A percentile compares a stretch with the other conserved stretches of the same genome.
Evolutionary conservation across 805 yeast genomes (phyloP).

Genomic region (Brettanomyces nanus): DNA sequence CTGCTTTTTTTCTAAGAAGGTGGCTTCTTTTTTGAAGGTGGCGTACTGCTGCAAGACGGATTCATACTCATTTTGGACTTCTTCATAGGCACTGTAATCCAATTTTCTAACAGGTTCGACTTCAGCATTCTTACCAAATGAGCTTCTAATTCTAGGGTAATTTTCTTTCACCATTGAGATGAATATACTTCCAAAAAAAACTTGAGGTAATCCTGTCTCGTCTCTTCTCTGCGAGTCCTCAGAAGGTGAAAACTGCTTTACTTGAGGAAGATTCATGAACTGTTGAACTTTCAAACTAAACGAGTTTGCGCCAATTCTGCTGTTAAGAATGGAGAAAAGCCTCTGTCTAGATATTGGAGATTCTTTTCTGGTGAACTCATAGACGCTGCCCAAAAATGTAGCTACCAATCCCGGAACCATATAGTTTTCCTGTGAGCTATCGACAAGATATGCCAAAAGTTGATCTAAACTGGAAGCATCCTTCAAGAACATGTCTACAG

Average conservation of each 20-base stretch:
- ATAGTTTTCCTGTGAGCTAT: conserved; percentile 26
- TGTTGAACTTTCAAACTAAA: conserved; percentile 66
- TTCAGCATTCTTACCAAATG: conserved; percentile 67
- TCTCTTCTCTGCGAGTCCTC: conserved; percentile 49
- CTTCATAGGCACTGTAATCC: conserved; percentile 52
- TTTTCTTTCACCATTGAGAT: conserved; percentile 63
- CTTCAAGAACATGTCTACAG: conserved; percentile 66
- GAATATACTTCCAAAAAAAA: conserved; percentile 61
- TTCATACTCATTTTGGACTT: conserved; percentile 30
- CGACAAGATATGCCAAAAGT: conserved; percentile 56
- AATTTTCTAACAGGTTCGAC: conserved; percentile 62
- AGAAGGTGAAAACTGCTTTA: conserved; percentile 49
- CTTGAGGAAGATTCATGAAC: conserved; percentile 50
- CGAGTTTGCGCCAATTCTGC: conserved; percentile 73
- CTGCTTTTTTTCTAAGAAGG: conserved; percentile 12
- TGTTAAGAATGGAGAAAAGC: conserved; percentile 52
- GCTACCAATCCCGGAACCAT: conserved; percentile 65
- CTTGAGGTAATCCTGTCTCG: conserved; percentile 80
- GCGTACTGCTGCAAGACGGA: conserved; percentile 11
- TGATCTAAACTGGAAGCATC: conserved; percentile 63
- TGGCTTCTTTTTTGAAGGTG: conserved; percentile 13
- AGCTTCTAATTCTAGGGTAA: conserved; percentile 53
- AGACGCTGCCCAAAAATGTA: conserved; percentile 63
- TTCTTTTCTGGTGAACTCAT: conserved; percentile 58
- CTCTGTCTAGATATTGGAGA: conserved; percentile 61